Evolutionary conservation across 2,329 filamentous ascomycete species (phyloP).

Genomic region (Cladosporium austrohemisphaericum): DNA sequence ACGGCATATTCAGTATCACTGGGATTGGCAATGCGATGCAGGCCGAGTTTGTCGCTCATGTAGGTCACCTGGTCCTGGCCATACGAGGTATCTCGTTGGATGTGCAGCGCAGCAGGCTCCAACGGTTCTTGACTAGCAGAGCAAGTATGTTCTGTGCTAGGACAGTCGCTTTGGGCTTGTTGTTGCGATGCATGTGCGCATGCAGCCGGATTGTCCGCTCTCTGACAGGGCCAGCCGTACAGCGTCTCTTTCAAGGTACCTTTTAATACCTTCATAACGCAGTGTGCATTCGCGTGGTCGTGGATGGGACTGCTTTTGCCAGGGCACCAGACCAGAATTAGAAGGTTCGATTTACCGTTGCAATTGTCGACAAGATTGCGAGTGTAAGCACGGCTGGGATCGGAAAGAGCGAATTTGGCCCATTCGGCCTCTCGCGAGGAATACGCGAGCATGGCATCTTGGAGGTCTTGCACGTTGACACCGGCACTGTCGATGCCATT

Average conservation of each 20-base stretch:
- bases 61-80: conserved; percentile 74
- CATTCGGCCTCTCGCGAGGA: conserved; percentile 66
- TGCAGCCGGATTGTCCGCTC: conserved; percentile 34
- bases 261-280: conserved; percentile 82
- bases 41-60: conserved; percentile 82
- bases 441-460: conserved; percentile 71
- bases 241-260: conserved; percentile 77
- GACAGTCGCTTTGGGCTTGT: conserved; percentile 25
- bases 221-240: conserved; percentile 63
- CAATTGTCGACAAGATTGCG: conserved; percentile 86
- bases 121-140: conserved; percentile 34
- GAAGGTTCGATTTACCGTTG: conserved; percentile 74
- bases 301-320: conserved; percentile 81
- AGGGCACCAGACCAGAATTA: conserved; percentile 85
- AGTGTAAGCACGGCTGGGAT: conserved; percentile 70
- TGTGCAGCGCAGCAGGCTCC: conserved; percentile 46
- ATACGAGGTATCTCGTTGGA: conserved; percentile 66
- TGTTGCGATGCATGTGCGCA: conserved; percentile 20
- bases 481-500: conserved; percentile 80
- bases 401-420: conserved; percentile 70
- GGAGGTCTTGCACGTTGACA: conserved; percentile 70
- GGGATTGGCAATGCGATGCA: conserved; percentile 78
- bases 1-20: conserved; percentile 70
- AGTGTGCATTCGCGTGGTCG: conserved; percentile 76
- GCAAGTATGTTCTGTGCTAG: conserved; percentile 29